Conservation (phyloP, 495 filamentous ascomycete genomes). For the Podospora conica region DNA sequence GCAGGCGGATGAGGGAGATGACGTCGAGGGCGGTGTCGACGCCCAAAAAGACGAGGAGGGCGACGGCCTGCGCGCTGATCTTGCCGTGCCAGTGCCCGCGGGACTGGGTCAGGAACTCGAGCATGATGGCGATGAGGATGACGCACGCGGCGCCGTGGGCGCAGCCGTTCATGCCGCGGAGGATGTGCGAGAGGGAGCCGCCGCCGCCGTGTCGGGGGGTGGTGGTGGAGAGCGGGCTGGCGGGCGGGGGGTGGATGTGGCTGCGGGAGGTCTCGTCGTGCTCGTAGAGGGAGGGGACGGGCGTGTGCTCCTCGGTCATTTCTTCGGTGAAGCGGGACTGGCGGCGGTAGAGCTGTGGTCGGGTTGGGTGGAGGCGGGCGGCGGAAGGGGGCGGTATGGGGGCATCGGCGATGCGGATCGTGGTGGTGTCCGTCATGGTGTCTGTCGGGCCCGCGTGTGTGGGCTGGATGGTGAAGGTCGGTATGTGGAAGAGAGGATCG, state of each 20-base stretch:
- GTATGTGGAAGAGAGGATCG: neutral
- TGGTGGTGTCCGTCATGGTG: neutral
- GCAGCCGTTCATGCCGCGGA: constrained; percentile 9
- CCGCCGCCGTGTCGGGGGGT: neutral
- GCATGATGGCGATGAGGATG: constrained; percentile 9
- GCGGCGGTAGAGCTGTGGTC: constrained; percentile 16
- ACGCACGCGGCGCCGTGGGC: constrained; percentile 10
- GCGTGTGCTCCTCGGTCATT: constrained; percentile 24
- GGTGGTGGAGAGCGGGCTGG: neutral
- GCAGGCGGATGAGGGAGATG: constrained; percentile 21
- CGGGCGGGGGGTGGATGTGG: neutral
- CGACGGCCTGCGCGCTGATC: constrained; percentile 18
- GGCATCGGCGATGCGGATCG: neutral
- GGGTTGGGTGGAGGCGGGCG: neutral
- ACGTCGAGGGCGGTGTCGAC: constrained; percentile 29
- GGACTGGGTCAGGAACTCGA: constrained; percentile 1
- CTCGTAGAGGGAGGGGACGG: constrained; percentile 16
- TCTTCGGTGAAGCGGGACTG: constrained; percentile 30
- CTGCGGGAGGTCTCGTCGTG: constrained; percentile 2
- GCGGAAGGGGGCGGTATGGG: neutral
- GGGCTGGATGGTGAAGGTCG: neutral
- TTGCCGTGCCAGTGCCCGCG: neutral
- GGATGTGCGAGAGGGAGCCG: neutral
- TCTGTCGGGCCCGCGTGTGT: neutral
- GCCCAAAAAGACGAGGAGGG: constrained; percentile 25